Evolutionary conservation across 805 yeast genomes (phyloP).

Genomic region (Sugiyamaella lignohabitans): DNA sequence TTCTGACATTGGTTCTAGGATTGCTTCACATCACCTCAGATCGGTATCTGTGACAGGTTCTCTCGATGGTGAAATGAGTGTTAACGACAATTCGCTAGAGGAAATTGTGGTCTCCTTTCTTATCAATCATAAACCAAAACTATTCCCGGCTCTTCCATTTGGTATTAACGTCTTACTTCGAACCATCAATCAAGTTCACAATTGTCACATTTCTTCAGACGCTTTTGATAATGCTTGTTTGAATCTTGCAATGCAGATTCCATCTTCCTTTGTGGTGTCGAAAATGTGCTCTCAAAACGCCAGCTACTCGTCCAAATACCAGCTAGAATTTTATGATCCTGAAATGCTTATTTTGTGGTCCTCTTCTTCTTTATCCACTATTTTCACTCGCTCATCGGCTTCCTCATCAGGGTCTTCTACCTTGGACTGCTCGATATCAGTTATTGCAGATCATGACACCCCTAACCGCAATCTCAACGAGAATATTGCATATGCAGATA

Average conservation of each 20-base stretch:
- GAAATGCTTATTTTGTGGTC: slow-evolving; percentile 4
- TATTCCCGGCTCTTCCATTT: not conserved
- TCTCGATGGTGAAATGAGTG: too few species aligned
- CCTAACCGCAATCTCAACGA: not conserved
- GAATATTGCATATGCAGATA: not conserved
- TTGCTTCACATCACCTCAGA: too few species aligned
- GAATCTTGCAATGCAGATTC: not conserved
- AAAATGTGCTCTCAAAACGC: not conserved
- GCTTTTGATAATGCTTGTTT: not conserved
- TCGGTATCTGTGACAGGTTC: too few species aligned
- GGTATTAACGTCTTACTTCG: not conserved
- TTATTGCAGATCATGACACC: not conserved
- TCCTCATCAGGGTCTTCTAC: too few species aligned
- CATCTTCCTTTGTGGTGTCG: not conserved
- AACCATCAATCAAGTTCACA: not conserved
- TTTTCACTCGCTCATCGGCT: too few species aligned
- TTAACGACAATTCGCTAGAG: too few species aligned
- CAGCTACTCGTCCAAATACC: not conserved
- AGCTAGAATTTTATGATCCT: slow-evolving; percentile 11
- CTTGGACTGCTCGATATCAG: too few species aligned
- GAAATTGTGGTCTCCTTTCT: not conserved
- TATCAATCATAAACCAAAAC: too few species aligned
- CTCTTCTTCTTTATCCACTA: too few species aligned
- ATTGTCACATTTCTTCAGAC: not conserved
- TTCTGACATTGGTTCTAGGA: too few species aligned